Evolutionary conservation across 768 basidiomycete species (phyloP).

Genomic region (Tremella yokohamensis): DNA sequence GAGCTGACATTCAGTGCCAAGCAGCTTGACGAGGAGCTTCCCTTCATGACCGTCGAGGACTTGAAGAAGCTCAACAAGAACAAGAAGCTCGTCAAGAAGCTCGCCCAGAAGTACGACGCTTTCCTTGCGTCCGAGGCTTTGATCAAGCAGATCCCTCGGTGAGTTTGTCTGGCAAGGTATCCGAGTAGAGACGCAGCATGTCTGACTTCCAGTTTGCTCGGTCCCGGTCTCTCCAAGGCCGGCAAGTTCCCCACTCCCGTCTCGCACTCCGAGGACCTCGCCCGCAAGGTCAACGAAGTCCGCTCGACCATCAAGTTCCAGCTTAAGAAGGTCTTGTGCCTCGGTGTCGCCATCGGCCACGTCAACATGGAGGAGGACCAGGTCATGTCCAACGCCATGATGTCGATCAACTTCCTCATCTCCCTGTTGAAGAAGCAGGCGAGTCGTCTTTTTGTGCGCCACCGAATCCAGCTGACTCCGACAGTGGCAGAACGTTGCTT

Average conservation of each 20-base stretch:
- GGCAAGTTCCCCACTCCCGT: slow-evolving; percentile 99
- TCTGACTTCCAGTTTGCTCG: slow-evolving; percentile 66
- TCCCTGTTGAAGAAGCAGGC: slow-evolving; percentile 88
- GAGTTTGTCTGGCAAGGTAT: slow-evolving; percentile 5
- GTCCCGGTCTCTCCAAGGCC: slow-evolving; percentile 99
- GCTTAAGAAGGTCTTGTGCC: slow-evolving; percentile 91
- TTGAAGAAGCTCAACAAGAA: slow-evolving; percentile 99
- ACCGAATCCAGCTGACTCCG: slow-evolving; percentile 1
- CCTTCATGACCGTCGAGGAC: slow-evolving; percentile 98
- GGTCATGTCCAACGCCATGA: slow-evolving; percentile 94
- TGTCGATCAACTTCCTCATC: slow-evolving; percentile 99
- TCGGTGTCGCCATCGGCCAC: slow-evolving; percentile 98
- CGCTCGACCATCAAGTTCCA: slow-evolving; percentile 99
- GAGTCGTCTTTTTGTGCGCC: slow-evolving; percentile 11
- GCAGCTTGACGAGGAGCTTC: slow-evolving; percentile 53
- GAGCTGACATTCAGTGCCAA: slow-evolving; percentile 26
- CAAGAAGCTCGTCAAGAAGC: slow-evolving; percentile 99
- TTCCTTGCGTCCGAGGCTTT: slow-evolving; percentile 95
- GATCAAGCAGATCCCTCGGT: slow-evolving; percentile 95
- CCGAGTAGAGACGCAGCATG: neutral
- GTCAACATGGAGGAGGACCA: slow-evolving; percentile 97
- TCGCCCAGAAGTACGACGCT: slow-evolving; percentile 98
- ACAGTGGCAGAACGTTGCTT: slow-evolving; percentile 92
- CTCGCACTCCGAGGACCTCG: slow-evolving; percentile 82
- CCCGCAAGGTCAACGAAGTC: slow-evolving; percentile 87